These are phyloP conservation scores for Cercophora newfieldiana DNA, from an alignment of 495 filamentous ascomycete genomes.

Conservation along the genomic window DNA sequence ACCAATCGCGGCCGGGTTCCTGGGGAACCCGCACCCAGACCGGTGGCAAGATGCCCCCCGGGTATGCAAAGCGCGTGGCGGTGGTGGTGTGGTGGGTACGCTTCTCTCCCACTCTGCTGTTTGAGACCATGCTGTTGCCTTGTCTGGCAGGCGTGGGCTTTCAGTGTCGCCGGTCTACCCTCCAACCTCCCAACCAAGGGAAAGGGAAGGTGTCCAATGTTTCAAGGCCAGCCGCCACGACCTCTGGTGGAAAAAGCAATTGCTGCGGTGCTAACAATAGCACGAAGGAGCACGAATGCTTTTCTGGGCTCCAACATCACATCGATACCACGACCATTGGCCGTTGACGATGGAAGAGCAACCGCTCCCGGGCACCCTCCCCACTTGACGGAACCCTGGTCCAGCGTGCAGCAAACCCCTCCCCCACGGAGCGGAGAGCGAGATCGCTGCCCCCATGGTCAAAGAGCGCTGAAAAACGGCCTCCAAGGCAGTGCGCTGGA, in stretches of 20 bases:
- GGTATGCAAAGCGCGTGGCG: not conserved
- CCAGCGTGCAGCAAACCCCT: not conserved
- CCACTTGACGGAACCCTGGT: not conserved
- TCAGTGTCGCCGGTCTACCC: constrained; percentile 11
- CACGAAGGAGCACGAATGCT: constrained; percentile 15
- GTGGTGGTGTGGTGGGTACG: constrained; percentile 13
- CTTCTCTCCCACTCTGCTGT: constrained; percentile 21
- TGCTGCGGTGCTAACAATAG: constrained; percentile 13
- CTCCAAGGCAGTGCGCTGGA: constrained; percentile 7
- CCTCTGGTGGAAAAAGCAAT: constrained; percentile 15
- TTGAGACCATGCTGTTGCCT: constrained; percentile 31
- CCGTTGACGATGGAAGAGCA: not conserved
- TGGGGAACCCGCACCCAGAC: constrained; percentile 5
- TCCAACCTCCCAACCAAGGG: constrained; percentile 22
- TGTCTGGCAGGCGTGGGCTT: constrained; percentile 17
- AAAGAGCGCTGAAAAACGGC: constrained; percentile 7
- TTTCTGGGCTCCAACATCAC: not conserved
- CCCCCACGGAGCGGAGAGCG: not conserved
- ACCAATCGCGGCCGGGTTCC: constrained; percentile 3
- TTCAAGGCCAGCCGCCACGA: constrained; percentile 30
- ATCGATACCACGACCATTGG: not conserved
- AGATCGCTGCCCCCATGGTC: not conserved
- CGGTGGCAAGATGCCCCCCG: constrained; percentile 4
- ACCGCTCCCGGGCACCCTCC: not conserved
- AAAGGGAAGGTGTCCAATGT: constrained; percentile 26